Evolutionary conservation across 257 asterid genomes (phyloP), one percentile per base, ranked within the genome.

Genomic region (Anisodus acutangulus): DNA sequence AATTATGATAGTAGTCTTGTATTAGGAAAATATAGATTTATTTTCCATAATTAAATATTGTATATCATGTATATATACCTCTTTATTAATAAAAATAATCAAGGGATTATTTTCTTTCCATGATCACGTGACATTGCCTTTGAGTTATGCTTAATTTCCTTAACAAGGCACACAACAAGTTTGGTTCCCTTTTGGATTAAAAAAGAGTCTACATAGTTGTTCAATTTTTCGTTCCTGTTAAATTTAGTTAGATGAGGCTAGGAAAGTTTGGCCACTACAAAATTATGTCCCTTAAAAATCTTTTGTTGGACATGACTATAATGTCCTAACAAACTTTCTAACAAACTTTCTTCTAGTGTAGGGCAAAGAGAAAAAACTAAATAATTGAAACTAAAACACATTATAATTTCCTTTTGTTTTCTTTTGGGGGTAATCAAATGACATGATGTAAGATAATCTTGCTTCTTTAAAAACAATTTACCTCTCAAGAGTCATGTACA

Each of bases 321-420:
- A 4, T n/a, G 71, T 76, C 63, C 15, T 79, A 87, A 87, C 87
- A 47, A 82, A 84, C 79, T 83, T 76, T 51, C 63, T 76, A 39
- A 4, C 43, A 2, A 41, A 41, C 45, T 41, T 41, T 41, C 45
- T 41, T 41, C 45, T 26, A 55, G 13, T 76, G 47, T 76, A 51
- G 47, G 63, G 41, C 13, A 76, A 76, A 51, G 47, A 76, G 63
- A 51, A 26, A 51, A 41, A 76, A 31, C 63, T 12, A 37, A 26
- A 76, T 76, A 76, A 76, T 76, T 22, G 11, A 12, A 76, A 12
- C 47, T 51, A 51, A 76, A 76, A 53, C 64, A 76, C 15, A 76
- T 53, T 53, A 15, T 53, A 4, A 31, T 66, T 31, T 66, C n/a
- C n/a, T 41, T 41, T 41, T 31, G 35, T 31, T 31, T 31, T 31